Percentiles rank a stretch among this genome's conserved stretches.
Evolutionary conservation across 768 basidiomycete species (phyloP).

Genomic region (Termitomyces sp.): DNA sequence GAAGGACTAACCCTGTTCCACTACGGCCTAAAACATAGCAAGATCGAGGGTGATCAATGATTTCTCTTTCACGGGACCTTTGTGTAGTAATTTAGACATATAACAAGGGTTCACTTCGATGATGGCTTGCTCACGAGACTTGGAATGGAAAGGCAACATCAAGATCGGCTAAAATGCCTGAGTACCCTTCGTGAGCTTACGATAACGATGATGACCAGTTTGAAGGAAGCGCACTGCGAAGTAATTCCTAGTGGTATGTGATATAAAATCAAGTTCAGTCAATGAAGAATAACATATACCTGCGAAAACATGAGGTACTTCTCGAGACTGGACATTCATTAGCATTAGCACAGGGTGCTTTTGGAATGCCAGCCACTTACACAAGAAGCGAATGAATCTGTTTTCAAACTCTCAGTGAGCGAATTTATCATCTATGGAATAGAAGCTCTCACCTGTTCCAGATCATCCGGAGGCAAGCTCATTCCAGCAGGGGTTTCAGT

Average conservation of each 20-base stretch:
- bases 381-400: conserved; percentile 57
- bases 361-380: conserved; percentile 25
- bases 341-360: not conserved
- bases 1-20: conserved; percentile 54
- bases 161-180: conserved; percentile 46
- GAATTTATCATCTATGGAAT: not conserved
- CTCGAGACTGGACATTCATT: conserved; percentile 28
- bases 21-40: conserved; percentile 68
- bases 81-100: not conserved
- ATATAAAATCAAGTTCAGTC: not conserved
- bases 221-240: conserved; percentile 23
- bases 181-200: not conserved
- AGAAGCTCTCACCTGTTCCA: conserved; percentile 34
- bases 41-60: conserved; percentile 50
- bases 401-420: not conserved
- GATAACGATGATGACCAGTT: not conserved
- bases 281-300: conserved; percentile 15
- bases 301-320: conserved; percentile 39
- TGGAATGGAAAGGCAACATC: conserved; percentile 40
- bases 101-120: not conserved
- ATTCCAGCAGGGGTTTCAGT: conserved; percentile 17
- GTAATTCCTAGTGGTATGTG: conserved; percentile 18
- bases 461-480: conserved; percentile 35
- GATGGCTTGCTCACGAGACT: conserved; percentile 32
- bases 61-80: conserved; percentile 35